These are phyloP conservation scores for Ophiostoma australiae DNA, from an alignment of 2,329 filamentous ascomycete species.

Conservation along the genomic window DNA sequence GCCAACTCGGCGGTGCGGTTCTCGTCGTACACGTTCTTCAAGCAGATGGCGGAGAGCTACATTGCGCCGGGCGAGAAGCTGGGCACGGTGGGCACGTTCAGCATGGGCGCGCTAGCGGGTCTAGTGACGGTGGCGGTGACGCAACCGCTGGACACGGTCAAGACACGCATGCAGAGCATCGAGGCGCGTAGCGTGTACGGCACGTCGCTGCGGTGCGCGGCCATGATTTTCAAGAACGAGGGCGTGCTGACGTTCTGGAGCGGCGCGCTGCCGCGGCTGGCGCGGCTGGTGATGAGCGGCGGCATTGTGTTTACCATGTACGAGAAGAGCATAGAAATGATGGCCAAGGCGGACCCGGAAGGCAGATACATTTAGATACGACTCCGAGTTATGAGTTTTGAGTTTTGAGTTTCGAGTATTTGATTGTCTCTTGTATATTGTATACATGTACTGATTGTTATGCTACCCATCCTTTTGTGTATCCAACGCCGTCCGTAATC, in stretches of 20 bases:
- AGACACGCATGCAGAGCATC: constrained; percentile 96
- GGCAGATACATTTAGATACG: constrained; percentile 64
- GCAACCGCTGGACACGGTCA: constrained; percentile 81
- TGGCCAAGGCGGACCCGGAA: constrained; percentile 76
- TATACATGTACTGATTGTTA: background rate
- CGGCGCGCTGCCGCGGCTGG: constrained; percentile 80
- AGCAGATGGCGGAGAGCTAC: constrained; percentile 87
- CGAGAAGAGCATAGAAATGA: constrained; percentile 89
- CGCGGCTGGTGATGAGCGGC: constrained; percentile 79
- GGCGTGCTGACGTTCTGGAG: constrained; percentile 90
- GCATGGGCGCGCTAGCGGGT: constrained; percentile 81
- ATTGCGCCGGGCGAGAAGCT: constrained; percentile 93
- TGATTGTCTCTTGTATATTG: constrained; percentile 9
- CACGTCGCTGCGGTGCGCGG: constrained; percentile 79
- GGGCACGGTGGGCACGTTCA: constrained; percentile 80
- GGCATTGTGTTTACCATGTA: constrained; percentile 99
- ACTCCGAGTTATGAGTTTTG: too few species aligned
- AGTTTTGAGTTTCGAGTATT: background rate
- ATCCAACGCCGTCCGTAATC: constrained; percentile 15
- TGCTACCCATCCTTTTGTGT: constrained; percentile 10
- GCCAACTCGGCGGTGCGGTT: constrained; percentile 93
- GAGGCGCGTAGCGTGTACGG: constrained; percentile 76
- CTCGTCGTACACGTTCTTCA: constrained; percentile 81
- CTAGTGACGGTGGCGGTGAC: constrained; percentile 81
- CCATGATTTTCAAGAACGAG: constrained; percentile 80